Evolutionary conservation across 2,329 filamentous ascomycete species (phyloP).

Genomic region (Trichoderma sp.): DNA sequence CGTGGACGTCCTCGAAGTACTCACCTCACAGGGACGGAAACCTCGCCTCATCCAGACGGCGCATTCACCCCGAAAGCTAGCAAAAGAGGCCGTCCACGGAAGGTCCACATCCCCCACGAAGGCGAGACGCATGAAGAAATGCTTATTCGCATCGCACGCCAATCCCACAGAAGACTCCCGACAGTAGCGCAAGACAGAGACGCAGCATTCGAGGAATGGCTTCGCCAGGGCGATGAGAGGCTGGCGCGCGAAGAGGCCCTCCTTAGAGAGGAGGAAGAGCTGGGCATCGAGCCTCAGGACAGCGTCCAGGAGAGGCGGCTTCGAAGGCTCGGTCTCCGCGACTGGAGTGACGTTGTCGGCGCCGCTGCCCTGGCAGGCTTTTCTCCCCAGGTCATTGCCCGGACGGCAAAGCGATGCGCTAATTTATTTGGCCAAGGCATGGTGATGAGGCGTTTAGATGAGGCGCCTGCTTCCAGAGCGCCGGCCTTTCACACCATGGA

Average conservation of each 20-base stretch:
- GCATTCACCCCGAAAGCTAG: constrained; percentile 20
- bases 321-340: constrained; percentile 51
- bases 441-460: constrained; percentile 56
- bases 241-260: constrained; percentile 14
- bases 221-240: constrained; percentile 33
- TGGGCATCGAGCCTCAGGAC: constrained; percentile 22
- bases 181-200: constrained; percentile 28
- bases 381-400: constrained; percentile 60
- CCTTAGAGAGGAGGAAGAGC: constrained; percentile 21
- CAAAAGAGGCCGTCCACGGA: constrained; percentile 42
- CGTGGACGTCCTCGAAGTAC: constrained; percentile 31
- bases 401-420: constrained; percentile 71
- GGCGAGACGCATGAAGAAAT: constrained; percentile 50
- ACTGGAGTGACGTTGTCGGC: constrained; percentile 85
- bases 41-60: not conserved
- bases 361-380: constrained; percentile 75
- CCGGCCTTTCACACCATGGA: constrained; percentile 29
- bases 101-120: constrained; percentile 37
- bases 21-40: not conserved
- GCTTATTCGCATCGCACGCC: constrained; percentile 46
- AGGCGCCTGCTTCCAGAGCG: constrained; percentile 29
- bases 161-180: constrained; percentile 36
- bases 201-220: constrained; percentile 37
- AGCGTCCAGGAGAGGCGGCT: constrained; percentile 30
- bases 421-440: constrained; percentile 73